Evolutionary conservation across 2,329 filamentous ascomycete genomes (phyloP), one percentile per base, ranked within the genome.

Genomic region (Gnomoniopsis smithogilvyi): DNA sequence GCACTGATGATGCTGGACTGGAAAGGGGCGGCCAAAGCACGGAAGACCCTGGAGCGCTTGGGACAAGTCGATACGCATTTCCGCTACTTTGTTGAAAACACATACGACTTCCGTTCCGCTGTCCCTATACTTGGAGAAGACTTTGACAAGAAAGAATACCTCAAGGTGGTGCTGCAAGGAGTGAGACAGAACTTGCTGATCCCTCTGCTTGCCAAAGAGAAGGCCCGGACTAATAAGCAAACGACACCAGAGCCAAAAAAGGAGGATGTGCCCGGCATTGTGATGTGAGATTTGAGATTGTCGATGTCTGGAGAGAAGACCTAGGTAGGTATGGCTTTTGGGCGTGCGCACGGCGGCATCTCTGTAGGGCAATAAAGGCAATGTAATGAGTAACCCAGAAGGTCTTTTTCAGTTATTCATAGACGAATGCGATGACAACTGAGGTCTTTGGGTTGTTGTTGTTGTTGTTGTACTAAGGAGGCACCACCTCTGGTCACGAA

Each of bases 31-130:
- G 60, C 60, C 43, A 59, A 53, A 33, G 56, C 60, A 38, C 48
- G 52, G 14, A 62, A 53, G 49, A 62, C 53, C 10, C 36, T 59
- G 26, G n/a, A 11, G 17, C 50, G 56, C 8, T 49, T 62, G 6
- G 30, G 22, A 24, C 56, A 56, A 19, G 49, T 62, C 14, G 60
- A 62, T 43, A 54, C 56, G 10, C 56, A 62, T 14, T 62, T 62
- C 14, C 56, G 60, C n/a, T 59, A 56, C 15, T 62, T 62, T 14
- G 52, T 62, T 22, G 56, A 59, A 26, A 43, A 62, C 36, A 62
- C 60, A 2, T 62, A 62, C 41, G 60, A 62, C 45, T 62, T 54
- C 22, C 60, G 49, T 7, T 62, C 46, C 22, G 38, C 52, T 22
- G 24, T 34, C 2, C 33, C 34, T 8, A 26, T 62, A 2, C 38